These are phyloP conservation scores for Cryptococcus deneoformans DNA, from an alignment of 1,284 basidiomycete genomes.

Conservation along the genomic window DNA sequence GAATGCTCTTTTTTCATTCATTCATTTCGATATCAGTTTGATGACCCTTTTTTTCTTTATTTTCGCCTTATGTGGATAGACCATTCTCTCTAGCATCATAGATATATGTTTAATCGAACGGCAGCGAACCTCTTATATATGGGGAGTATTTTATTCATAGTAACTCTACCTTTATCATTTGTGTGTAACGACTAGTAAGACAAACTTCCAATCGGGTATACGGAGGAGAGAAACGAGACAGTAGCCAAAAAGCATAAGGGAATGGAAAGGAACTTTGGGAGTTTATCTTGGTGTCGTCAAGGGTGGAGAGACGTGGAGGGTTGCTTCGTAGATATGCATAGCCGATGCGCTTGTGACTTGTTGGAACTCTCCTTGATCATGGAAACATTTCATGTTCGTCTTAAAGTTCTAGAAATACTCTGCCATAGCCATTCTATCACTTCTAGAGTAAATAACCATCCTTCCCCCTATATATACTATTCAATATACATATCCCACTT, in stretches of 20 bases:
- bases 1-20: background rate
- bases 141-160: background rate
- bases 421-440: too few relatives aligned
- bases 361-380: too few relatives aligned
- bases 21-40: background rate
- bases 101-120: too few relatives aligned
- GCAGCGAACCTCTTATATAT: too few relatives aligned
- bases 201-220: background rate
- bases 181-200: background rate
- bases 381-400: too few relatives aligned
- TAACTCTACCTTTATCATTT: background rate
- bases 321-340: too few relatives aligned
- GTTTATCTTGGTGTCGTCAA: background rate
- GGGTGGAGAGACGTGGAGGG: too few relatives aligned
- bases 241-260: background rate
- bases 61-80: background rate
- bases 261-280: background rate
- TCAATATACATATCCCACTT: slow-evolving; percentile 59
- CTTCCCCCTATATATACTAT: slow-evolving; percentile 14
- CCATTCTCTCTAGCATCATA: background rate
- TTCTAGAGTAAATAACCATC: background rate
- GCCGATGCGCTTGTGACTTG: too few relatives aligned
- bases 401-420: too few relatives aligned
- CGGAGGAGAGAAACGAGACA: background rate
- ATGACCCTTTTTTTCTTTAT: background rate